Base-by-base conservation (phyloP, 1,139 yeast species). In the Schwanniomyces etchellsii region DNA sequence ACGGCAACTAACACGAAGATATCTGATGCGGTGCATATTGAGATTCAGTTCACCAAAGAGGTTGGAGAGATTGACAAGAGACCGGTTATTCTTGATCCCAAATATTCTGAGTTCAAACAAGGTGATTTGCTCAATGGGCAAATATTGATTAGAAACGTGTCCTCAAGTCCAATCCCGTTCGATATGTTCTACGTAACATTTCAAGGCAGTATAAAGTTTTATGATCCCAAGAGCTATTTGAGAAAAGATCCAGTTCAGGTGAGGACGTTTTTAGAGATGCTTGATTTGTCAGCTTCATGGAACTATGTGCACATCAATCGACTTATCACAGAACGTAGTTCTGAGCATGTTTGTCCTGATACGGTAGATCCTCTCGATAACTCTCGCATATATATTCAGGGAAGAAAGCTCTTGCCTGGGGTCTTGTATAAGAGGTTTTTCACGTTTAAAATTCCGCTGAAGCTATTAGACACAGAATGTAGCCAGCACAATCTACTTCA, bases 111-210 rank as follows among this genome's bases (percentile, higher is more conserved):
- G 35, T 66, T 59, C 39, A 56, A 55, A 26, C 67, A 59, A 35
- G 72, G 72, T 6, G 70, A 65, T 39, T 53, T 40, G 16, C 45
- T 66, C 16, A 57, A 65, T 39, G 73, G 73, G 1, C 60, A 54
- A 37, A 48, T 62, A 4, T 32, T 43, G 6, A 54, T 66, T 6
- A 38, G 44, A 17, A 64, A 63, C 40, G 42, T 38, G 4, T 46
- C 59, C 5, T 35, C 42, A 3, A 34, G 42, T 9, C 48, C 53
- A 1, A 52, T 65, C 15, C 55, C 56, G 2, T 66, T 65, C 40
- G 67, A 61, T 29, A 61, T 64, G 68, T 60, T 65, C 34, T 66
- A 63, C 39, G 50, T 65, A 3, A 45, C 64, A 13, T 61, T 66
- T 29, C 71, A 66, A 43, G 72, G 72, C 1, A 7, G 9, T n/a